phyloP scores from a whole-genome alignment of 352 stramenopile species.

The Phytophthora hibernalis region DNA sequence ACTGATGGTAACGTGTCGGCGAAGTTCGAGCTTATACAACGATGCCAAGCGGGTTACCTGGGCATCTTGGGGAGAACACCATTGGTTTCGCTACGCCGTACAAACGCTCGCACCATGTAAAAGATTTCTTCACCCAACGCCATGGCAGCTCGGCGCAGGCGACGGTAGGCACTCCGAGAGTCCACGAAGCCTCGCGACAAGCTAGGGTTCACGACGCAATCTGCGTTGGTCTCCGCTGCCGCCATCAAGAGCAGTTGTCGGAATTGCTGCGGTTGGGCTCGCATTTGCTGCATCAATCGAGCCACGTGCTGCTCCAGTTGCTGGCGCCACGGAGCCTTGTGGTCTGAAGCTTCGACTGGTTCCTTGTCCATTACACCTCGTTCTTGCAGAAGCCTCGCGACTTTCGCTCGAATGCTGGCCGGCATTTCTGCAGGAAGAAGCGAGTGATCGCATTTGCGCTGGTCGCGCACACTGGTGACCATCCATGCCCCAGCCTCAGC shows the following conservation, averaged over 20 bases:
- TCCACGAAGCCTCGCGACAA: conserved; percentile 17
- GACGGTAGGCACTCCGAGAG: conserved; percentile 43
- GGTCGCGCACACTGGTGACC: conserved; percentile 27
- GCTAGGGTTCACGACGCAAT: conserved; percentile 11
- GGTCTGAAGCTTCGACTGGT: conserved; percentile 11
- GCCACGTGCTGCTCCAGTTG: conserved; percentile 56
- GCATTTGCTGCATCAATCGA: conserved; percentile 54
- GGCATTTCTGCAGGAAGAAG: conserved; percentile 33
- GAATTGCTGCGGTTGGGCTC: conserved; percentile 43
- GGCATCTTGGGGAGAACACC: conserved; percentile 52
- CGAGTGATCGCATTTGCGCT: conserved; percentile 38
- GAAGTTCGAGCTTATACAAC: conserved; percentile 68
- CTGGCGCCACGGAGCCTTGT: conserved; percentile 44
- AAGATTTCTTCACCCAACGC: conserved; percentile 58
- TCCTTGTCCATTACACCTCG: conserved; percentile 21
- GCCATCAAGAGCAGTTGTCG: conserved; percentile 45
- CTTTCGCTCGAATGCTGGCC: conserved; percentile 27
- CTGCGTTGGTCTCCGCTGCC: conserved; percentile 21
- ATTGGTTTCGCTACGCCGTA: conserved; percentile 52
- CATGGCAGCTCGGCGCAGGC: conserved; percentile 43
- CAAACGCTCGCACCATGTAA: conserved; percentile 42
- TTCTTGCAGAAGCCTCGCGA: conserved; percentile 30
- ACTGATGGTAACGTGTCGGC: conserved; percentile 62
- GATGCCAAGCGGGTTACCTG: conserved; percentile 62
- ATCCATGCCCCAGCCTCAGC: conserved; percentile 20